These are phyloP conservation scores for Yamadazyma endophytica DNA, from an alignment of 805 yeast species.

Conservation along the genomic window DNA sequence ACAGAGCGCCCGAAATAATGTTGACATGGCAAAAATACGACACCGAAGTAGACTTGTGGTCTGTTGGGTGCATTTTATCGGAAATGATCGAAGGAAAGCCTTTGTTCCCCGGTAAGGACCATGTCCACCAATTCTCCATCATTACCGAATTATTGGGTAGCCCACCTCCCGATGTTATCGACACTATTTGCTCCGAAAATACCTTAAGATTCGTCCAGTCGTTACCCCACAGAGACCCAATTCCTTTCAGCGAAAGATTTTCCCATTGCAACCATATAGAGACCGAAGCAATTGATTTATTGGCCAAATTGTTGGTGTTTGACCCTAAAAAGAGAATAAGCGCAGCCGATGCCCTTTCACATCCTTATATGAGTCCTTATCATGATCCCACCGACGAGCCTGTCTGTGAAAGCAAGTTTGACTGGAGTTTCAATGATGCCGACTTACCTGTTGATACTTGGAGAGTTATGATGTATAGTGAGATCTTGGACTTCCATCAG, in stretches of 20 bases:
- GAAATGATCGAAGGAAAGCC: conserved; percentile 98
- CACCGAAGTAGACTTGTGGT: conserved; percentile 96
- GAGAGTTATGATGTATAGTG: conserved; percentile 99
- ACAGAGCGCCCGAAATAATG: conserved; percentile 98
- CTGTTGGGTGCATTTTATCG: conserved; percentile 94
- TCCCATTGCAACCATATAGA: conserved; percentile 58
- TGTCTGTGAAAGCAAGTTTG: conserved; percentile 84
- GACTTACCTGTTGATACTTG: conserved; percentile 97
- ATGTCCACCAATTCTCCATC: conserved; percentile 95
- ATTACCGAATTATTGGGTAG: conserved; percentile 95
- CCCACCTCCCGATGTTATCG: conserved; percentile 94
- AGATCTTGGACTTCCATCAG: conserved; percentile 93
- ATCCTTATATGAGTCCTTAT: conserved; percentile 89
- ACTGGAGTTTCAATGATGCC: conserved; percentile 98
- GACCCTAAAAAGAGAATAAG: conserved; percentile 93
- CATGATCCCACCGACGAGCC: conserved; percentile 99
- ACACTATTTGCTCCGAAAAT: conserved; percentile 93
- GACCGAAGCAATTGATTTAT: conserved; percentile 81
- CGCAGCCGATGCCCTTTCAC: conserved; percentile 85
- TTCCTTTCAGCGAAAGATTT: conserved; percentile 80
- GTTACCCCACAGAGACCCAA: conserved; percentile 88
- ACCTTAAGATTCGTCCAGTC: conserved; percentile 92
- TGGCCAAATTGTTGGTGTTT: conserved; percentile 87
- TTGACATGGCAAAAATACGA: conserved; percentile 98
- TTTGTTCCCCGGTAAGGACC: conserved; percentile 96